These are phyloP conservation scores for Fusarium armeniacum DNA, from an alignment of 2,329 filamentous ascomycete species.

Conservation along the genomic window DNA sequence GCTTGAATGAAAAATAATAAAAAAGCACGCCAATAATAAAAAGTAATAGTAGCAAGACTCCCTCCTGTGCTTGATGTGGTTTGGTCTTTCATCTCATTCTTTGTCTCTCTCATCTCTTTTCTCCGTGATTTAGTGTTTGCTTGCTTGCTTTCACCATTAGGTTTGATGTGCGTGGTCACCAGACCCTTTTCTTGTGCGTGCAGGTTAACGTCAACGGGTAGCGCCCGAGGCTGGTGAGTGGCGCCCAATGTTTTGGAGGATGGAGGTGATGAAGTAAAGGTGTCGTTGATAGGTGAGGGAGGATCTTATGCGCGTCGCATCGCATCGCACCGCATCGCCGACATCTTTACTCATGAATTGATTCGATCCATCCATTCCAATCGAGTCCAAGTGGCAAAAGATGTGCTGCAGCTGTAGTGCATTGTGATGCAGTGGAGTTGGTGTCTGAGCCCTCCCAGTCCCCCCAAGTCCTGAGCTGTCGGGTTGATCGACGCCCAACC, in stretches of 20 bases:
- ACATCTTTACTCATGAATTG: neutral
- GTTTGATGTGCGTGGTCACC: slow-evolving; percentile 26
- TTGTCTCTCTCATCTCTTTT: neutral
- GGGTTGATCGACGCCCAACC: slow-evolving; percentile 22
- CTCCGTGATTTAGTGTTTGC: neutral
- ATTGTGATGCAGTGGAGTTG: neutral
- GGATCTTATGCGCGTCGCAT: slow-evolving; percentile 14
- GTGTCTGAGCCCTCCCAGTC: slow-evolving; percentile 19
- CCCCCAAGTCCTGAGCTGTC: slow-evolving; percentile 11
- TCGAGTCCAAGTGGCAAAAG: slow-evolving; percentile 23
- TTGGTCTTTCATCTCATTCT: neutral
- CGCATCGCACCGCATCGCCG: slow-evolving; percentile 1
- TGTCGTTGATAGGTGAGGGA: slow-evolving; percentile 14
- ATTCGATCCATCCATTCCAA: slow-evolving; percentile 2
- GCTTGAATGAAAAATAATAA: slow-evolving; percentile 7
- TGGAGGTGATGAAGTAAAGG: neutral
- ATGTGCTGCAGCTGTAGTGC: slow-evolving; percentile 1
- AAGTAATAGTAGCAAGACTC: slow-evolving; percentile 24
- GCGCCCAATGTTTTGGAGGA: slow-evolving; percentile 36
- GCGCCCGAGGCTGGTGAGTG: slow-evolving; percentile 36
- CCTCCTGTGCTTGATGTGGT: slow-evolving; percentile 28
- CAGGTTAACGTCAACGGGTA: slow-evolving; percentile 13
- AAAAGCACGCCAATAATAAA: slow-evolving; percentile 33
- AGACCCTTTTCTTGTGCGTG: slow-evolving; percentile 22
- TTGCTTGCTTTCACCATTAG: slow-evolving; percentile 22